Conservation (phyloP, 208 protist species). For the Angomonas desouzai region DNA sequence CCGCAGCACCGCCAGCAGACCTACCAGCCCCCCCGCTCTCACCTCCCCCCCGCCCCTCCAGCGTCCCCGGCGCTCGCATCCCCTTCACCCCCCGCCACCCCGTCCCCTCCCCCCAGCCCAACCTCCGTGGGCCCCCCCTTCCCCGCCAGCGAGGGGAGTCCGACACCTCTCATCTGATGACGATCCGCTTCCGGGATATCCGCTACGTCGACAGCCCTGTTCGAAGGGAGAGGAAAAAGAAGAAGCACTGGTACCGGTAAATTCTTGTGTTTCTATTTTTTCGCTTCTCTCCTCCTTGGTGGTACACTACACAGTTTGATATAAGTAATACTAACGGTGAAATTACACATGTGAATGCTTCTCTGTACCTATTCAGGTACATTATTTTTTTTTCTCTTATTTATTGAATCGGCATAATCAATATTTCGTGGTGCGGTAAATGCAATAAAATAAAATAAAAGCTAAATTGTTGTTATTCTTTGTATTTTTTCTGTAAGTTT, state of each 20-base stretch:
- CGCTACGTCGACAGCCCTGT: not conserved
- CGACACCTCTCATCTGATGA: not conserved
- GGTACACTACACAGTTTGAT: no score
- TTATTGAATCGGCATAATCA: no score
- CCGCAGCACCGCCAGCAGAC: not conserved
- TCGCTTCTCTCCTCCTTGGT: no score
- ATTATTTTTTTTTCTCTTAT: no score
- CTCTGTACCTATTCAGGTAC: no score
- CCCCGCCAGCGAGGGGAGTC: not conserved
- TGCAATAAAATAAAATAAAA: no score
- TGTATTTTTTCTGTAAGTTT: no score
- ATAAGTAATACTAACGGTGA: no score
- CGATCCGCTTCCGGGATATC: not conserved
- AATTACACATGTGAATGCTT: no score
- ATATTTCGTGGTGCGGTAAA: no score
- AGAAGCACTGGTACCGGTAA: not conserved
- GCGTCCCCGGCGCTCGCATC: not conserved
- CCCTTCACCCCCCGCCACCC: not conserved
- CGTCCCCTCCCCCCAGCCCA: constrained; percentile 8
- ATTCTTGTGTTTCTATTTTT: not conserved
- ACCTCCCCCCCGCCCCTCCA: not conserved
- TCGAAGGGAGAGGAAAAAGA: not conserved
- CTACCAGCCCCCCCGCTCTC: not conserved
- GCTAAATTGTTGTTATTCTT: no score
- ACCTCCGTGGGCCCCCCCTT: not conserved